These are phyloP conservation scores for Chalciporus sphaerocephalus DNA, from an alignment of 768 basidiomycete species.

Conservation along the genomic window DNA sequence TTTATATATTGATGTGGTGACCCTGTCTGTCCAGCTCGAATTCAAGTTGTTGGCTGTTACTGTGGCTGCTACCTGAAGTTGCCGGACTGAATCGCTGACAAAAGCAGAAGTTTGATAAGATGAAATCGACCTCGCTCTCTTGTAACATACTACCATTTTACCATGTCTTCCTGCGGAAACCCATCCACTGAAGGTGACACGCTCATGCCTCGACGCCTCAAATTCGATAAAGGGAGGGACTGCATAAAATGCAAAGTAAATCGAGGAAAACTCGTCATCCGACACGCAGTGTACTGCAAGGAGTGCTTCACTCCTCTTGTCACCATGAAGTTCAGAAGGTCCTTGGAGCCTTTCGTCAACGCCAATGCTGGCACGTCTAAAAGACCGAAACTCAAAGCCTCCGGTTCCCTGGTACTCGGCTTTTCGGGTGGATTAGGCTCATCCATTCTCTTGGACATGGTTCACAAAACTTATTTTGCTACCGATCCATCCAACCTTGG, in stretches of 20 bases:
- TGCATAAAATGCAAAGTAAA: slow-evolving; percentile 75
- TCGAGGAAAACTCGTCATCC: slow-evolving; percentile 63
- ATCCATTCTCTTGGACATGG: slow-evolving; percentile 64
- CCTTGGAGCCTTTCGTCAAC: slow-evolving; percentile 63
- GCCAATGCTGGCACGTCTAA: slow-evolving; percentile 49
- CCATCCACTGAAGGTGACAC: slow-evolving; percentile 54
- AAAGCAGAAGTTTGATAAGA: slow-evolving; percentile 12
- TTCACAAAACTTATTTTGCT: slow-evolving; percentile 55
- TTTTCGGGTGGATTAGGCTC: slow-evolving; percentile 81
- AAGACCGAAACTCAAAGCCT: slow-evolving; percentile 57
- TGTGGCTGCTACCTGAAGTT: no score
- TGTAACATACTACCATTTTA: background rate
- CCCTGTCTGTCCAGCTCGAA: no score
- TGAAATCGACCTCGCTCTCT: background rate
- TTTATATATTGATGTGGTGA: no score
- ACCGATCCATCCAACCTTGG: slow-evolving; percentile 22
- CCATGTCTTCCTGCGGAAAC: slow-evolving; percentile 57
- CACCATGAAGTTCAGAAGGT: slow-evolving; percentile 57
- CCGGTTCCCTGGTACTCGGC: slow-evolving; percentile 63
- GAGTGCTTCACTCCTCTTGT: slow-evolving; percentile 65
- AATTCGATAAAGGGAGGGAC: slow-evolving; percentile 59
- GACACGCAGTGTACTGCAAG: slow-evolving; percentile 83
- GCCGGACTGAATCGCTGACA: background rate
- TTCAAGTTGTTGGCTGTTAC: no score
- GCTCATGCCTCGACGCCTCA: slow-evolving; percentile 61